Percentiles rank a stretch among this genome's conserved stretches.
Evolutionary conservation across 768 basidiomycete genomes (phyloP).

Genomic region (Mycena indigotica): DNA sequence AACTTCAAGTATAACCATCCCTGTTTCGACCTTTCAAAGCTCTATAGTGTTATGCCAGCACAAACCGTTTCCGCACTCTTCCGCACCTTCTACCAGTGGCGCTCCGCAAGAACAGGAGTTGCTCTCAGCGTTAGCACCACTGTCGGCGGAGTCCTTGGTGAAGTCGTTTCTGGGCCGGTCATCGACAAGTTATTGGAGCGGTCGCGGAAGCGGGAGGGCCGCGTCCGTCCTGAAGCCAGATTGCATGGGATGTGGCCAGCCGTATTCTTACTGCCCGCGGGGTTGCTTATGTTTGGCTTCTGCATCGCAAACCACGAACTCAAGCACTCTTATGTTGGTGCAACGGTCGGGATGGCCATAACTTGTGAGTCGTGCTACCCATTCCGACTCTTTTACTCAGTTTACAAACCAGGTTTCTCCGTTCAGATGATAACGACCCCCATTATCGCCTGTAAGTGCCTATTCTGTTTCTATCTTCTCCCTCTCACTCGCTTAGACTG

Average conservation of each 20-base stretch:
- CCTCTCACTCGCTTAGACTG: neutral
- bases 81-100: conserved; percentile 18
- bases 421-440: conserved; percentile 24
- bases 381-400: neutral
- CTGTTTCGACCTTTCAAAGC: neutral
- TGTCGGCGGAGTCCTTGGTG: conserved; percentile 24
- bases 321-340: conserved; percentile 19
- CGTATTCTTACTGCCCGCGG: conserved; percentile 17
- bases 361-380: conserved; percentile 14
- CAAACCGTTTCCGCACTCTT: conserved; percentile 25
- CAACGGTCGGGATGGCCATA: conserved; percentile 20
- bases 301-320: conserved; percentile 19
- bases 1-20: neutral
- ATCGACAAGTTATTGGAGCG: conserved; percentile 24
- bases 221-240: conserved; percentile 20
- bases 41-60: conserved; percentile 21
- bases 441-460: conserved; percentile 11
- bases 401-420: conserved; percentile 14
- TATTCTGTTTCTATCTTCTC: neutral
- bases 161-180: conserved; percentile 22
- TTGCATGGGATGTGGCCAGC: conserved; percentile 26
- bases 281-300: conserved; percentile 22
- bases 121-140: conserved; percentile 22
- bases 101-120: conserved; percentile 22
- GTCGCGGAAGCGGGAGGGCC: conserved; percentile 12